Evolutionary conservation across 768 basidiomycete genomes (phyloP).

Genomic region (Mycena metata): DNA sequence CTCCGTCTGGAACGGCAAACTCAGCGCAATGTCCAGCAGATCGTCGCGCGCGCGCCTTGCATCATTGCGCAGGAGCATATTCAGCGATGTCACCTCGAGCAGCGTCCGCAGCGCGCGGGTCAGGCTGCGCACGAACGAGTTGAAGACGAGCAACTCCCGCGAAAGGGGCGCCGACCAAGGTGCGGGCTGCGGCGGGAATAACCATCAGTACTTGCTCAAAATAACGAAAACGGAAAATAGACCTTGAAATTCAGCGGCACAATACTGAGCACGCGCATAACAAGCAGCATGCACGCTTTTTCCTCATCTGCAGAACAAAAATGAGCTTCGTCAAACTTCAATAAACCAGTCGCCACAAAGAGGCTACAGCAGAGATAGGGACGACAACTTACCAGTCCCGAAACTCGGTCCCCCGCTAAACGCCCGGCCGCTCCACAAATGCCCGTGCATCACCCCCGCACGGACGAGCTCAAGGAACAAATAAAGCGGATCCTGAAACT

Average conservation of each 20-base stretch:
- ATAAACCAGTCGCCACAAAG: too few relatives aligned
- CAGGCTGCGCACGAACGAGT: slow-evolving; percentile 94
- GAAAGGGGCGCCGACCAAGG: slow-evolving; percentile 97
- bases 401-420: slow-evolving; percentile 97
- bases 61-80: slow-evolving; percentile 93
- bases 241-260: slow-evolving; percentile 96
- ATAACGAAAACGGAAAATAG: slow-evolving; percentile 43
- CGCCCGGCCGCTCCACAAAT: slow-evolving; percentile 87
- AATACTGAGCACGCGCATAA: slow-evolving; percentile 97
- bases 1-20: slow-evolving; percentile 94
- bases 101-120: slow-evolving; percentile 92
- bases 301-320: too few relatives aligned
- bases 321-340: too few relatives aligned
- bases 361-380: too few relatives aligned
- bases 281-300: slow-evolving; percentile 93
- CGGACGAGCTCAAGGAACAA: slow-evolving; percentile 95
- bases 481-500: slow-evolving; percentile 97
- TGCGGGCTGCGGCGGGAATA: slow-evolving; percentile 67
- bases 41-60: slow-evolving; percentile 91
- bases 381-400: slow-evolving; percentile 85
- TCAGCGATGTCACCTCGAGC: slow-evolving; percentile 88
- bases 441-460: slow-evolving; percentile 97
- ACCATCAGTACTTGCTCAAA: not conserved
- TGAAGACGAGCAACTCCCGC: slow-evolving; percentile 97
- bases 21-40: slow-evolving; percentile 90